Evolutionary conservation across 2,329 filamentous ascomycete species (phyloP).

Genomic region (Colletotrichum higginsianum): DNA sequence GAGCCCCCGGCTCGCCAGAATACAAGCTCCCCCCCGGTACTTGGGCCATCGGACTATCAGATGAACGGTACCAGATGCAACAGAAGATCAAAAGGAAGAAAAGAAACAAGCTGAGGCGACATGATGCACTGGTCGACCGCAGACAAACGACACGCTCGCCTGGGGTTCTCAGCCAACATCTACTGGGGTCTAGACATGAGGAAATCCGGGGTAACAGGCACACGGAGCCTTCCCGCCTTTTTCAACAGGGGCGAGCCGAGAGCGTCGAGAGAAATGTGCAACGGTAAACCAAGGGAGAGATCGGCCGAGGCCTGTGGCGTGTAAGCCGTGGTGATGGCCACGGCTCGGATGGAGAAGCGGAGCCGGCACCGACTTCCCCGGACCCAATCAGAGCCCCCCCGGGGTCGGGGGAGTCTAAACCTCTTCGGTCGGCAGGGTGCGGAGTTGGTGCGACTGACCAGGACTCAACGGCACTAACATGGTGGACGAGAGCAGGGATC

Average conservation of each 20-base stretch:
- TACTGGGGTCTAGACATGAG: constrained; percentile 19
- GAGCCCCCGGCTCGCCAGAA: constrained; percentile 6
- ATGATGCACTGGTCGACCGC: neutral
- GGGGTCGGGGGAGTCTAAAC: constrained; percentile 23
- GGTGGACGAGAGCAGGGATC: constrained; percentile 19
- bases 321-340: constrained; percentile 23
- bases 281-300: constrained; percentile 3
- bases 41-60: constrained; percentile 24
- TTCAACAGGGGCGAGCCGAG: neutral
- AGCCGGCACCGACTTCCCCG: constrained; percentile 40
- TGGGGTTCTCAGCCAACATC: constrained; percentile 17
- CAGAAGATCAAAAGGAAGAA: neutral
- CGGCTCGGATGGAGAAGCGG: constrained; percentile 10
- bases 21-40: constrained; percentile 29
- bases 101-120: constrained; percentile 21
- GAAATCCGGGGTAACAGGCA: constrained; percentile 30
- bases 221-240: constrained; percentile 11
- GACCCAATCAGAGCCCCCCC: constrained; percentile 11
- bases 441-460: constrained; percentile 14
- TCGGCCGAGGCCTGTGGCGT: neutral
- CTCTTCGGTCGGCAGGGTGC: constrained; percentile 11
- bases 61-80: neutral
- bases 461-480: too few relatives aligned
- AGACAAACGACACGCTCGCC: constrained; percentile 26
- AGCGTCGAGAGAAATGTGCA: constrained; percentile 1